phyloP scores from a whole-genome alignment of 768 basidiomycete genomes.

The Auricularia cornea region DNA sequence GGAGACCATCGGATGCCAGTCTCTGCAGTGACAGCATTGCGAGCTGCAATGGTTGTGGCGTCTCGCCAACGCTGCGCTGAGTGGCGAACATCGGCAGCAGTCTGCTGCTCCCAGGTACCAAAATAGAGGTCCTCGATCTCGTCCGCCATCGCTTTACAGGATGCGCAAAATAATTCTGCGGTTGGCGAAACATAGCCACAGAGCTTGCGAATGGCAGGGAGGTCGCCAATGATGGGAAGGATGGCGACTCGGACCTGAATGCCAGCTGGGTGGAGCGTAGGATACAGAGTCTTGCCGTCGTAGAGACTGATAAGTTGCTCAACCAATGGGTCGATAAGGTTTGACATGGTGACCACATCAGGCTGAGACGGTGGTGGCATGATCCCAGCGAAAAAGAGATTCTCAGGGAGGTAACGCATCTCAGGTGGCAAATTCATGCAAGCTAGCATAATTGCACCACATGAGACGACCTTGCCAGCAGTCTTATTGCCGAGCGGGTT shows the following conservation, averaged over 20 bases:
- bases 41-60: not conserved
- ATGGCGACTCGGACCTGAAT: slow-evolving; percentile 22
- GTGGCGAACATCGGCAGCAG: not conserved
- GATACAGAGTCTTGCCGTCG: slow-evolving; percentile 22
- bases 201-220: slow-evolving; percentile 26
- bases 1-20: slow-evolving; percentile 23
- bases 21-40: slow-evolving; percentile 4
- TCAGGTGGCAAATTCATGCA: slow-evolving; percentile 31
- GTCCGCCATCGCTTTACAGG: not conserved
- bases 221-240: slow-evolving; percentile 28
- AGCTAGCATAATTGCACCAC: slow-evolving; percentile 24
- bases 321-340: slow-evolving; percentile 29
- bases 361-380: slow-evolving; percentile 39
- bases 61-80: not conserved
- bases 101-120: not conserved
- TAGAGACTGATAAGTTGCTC: slow-evolving; percentile 28
- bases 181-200: slow-evolving; percentile 16
- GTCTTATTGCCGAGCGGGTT: too few relatives aligned
- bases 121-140: not conserved
- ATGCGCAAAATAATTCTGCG: not conserved
- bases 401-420: slow-evolving; percentile 27
- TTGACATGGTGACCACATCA: slow-evolving; percentile 30
- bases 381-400: slow-evolving; percentile 34
- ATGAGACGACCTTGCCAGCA: too few relatives aligned
- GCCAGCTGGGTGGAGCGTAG: slow-evolving; percentile 21